Percentiles rank a stretch among this genome's conserved stretches.
These are phyloP conservation scores for Starmera dryadoides DNA, from an alignment of 805 yeast genomes.

Conservation along the genomic window DNA sequence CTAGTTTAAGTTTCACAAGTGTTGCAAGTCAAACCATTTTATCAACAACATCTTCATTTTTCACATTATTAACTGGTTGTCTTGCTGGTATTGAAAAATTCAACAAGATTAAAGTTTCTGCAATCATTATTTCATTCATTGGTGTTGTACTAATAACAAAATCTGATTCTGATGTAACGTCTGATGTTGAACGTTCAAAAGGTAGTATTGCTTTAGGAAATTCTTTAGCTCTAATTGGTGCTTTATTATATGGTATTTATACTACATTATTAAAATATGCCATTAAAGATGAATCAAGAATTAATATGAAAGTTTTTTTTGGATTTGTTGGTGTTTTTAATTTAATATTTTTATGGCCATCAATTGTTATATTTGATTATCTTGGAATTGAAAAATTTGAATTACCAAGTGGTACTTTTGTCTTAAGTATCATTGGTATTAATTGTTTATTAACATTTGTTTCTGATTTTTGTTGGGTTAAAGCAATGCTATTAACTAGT, in stretches of 20 bases:
- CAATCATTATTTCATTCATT: constrained; percentile 60
- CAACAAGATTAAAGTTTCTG: constrained; percentile 55
- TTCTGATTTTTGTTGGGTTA: constrained; percentile 93
- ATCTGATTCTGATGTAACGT: constrained; percentile 35
- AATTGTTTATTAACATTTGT: constrained; percentile 78
- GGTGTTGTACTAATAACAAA: constrained; percentile 80
- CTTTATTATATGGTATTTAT: constrained; percentile 85
- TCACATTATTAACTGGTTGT: constrained; percentile 80
- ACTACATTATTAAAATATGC: constrained; percentile 74
- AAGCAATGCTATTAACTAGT: constrained; percentile 86
- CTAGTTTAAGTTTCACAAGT: constrained; percentile 79
- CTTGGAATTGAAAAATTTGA: constrained; percentile 64
- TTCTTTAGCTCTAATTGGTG: constrained; percentile 72
- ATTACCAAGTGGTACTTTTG: constrained; percentile 49
- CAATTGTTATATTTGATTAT: constrained; percentile 57
- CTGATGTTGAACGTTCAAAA: constrained; percentile 17
- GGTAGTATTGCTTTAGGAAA: constrained; percentile 56
- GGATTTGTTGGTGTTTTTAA: constrained; percentile 93
- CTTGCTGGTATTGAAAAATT: constrained; percentile 64
- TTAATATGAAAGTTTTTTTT: constrained; percentile 83
- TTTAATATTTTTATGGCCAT: constrained; percentile 73
- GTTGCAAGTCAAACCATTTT: constrained; percentile 93
- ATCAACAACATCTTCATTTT: constrained; percentile 88
- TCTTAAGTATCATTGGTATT: constrained; percentile 44
- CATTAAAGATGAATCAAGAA: constrained; percentile 64